phyloP scores from a whole-genome alignment of 1,139 yeast species.

The Diutina ranongensis region DNA sequence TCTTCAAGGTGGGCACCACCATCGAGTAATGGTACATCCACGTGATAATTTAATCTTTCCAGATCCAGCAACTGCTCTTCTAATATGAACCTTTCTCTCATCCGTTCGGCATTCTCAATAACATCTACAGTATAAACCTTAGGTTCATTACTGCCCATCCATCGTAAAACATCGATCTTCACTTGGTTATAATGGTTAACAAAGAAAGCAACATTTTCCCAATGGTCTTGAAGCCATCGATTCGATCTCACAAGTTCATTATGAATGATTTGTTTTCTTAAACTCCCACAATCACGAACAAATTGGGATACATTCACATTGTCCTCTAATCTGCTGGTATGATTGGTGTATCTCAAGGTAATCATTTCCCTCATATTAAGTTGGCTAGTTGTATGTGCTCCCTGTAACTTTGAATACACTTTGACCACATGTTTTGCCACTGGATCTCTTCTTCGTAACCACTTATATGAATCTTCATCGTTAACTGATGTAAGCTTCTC shows the following conservation, averaged over 20 bases:
- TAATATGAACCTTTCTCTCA: conserved; percentile 45
- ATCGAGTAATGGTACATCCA: conserved; percentile 23
- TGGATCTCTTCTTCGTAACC: conserved; percentile 10
- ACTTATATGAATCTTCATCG: conserved; percentile 26
- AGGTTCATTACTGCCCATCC: conserved; percentile 2
- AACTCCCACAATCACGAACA: conserved; percentile 34
- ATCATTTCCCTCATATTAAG: conserved; percentile 24
- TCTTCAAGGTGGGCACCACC: background rate
- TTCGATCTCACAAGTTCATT: conserved; percentile 38
- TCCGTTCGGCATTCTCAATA: conserved; percentile 58
- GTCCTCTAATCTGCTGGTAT: conserved; percentile 25
- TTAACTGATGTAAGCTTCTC: conserved; percentile 20
- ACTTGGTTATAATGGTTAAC: conserved; percentile 34
- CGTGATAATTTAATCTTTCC: conserved; percentile 29
- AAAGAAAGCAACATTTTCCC: conserved; percentile 46
- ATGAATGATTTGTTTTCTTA: conserved; percentile 32
- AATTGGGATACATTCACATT: conserved; percentile 27
- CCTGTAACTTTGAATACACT: background rate
- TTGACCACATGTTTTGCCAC: background rate
- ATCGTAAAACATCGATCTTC: conserved; percentile 29
- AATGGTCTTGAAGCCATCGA: conserved; percentile 49
- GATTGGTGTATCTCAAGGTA: conserved; percentile 23
- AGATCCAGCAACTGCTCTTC: conserved; percentile 38
- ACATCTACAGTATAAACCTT: conserved; percentile 42
- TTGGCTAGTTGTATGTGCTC: background rate